phyloP scores from a whole-genome alignment of 2,329 filamentous ascomycete species.

The Alternaria metachromatica region DNA sequence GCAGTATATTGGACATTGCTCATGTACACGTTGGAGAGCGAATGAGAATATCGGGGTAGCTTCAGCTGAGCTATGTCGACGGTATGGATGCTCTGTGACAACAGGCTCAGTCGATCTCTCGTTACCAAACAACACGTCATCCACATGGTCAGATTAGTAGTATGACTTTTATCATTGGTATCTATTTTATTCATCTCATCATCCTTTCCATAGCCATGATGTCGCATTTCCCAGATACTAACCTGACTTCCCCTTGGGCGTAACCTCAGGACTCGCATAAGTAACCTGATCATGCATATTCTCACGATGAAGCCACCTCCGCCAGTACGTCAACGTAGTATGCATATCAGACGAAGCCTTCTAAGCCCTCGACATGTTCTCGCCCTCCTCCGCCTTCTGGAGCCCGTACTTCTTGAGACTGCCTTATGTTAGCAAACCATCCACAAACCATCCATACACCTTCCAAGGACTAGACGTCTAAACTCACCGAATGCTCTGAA shows the following conservation, averaged over 20 bases:
- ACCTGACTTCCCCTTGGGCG: not conserved
- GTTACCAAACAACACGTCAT: too few species aligned
- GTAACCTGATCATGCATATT: not conserved
- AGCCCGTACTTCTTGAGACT: conserved; percentile 53
- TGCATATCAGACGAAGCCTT: not conserved
- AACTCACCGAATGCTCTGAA: conserved; percentile 64
- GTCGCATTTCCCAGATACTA: too few species aligned
- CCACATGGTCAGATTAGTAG: too few species aligned
- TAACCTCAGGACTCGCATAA: not conserved
- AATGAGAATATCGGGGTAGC: not conserved
- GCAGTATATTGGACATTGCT: not conserved
- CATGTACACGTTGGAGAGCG: accelerated
- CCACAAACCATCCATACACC: too few species aligned
- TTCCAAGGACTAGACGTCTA: too few species aligned
- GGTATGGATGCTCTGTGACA: too few species aligned
- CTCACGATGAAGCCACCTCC: not conserved
- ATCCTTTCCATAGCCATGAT: too few species aligned
- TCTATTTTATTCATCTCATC: not conserved
- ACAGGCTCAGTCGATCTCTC: too few species aligned
- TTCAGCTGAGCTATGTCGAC: not conserved
- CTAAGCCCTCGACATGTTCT: conserved; percentile 35
- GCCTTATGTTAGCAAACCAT: not conserved
- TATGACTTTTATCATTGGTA: not conserved
- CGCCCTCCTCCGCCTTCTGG: conserved; percentile 47
- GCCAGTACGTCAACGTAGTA: not conserved